Percentiles rank a stretch among this genome's conserved stretches.
Conservation (phyloP, 768 basidiomycete species). For the Arthromyces matolae region DNA sequence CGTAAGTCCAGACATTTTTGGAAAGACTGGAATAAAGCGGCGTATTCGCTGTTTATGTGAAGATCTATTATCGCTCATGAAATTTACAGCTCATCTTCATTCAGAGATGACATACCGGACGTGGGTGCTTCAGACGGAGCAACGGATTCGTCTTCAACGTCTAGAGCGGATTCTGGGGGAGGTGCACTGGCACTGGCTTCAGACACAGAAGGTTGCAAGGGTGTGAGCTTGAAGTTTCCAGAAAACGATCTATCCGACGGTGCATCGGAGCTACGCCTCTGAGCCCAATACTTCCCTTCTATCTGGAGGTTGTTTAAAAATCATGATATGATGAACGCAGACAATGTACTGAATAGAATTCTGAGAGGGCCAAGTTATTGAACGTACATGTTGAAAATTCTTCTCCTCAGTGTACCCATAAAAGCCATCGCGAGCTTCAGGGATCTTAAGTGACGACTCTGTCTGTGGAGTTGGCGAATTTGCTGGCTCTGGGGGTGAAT, state of each 20-base stretch:
- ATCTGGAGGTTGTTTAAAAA: slow-evolving; percentile 42
- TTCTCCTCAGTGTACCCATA: slow-evolving; percentile 82
- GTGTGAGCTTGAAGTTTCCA: slow-evolving; percentile 37
- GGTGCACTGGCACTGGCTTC: slow-evolving; percentile 18
- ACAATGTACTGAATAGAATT: background rate
- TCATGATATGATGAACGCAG: slow-evolving; percentile 1
- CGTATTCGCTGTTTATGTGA: slow-evolving; percentile 43
- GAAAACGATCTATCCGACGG: slow-evolving; percentile 38
- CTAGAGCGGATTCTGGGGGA: slow-evolving; percentile 19
- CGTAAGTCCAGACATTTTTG: slow-evolving; percentile 85
- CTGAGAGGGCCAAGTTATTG: slow-evolving; percentile 1
- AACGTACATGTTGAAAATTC: slow-evolving; percentile 66
- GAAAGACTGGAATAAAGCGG: slow-evolving; percentile 64
- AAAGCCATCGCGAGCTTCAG: slow-evolving; percentile 65
- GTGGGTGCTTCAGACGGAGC: slow-evolving; percentile 28
- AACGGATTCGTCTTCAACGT: slow-evolving; percentile 30
- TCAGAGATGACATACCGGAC: slow-evolving; percentile 27
- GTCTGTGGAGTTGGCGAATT: background rate
- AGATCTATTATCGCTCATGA: slow-evolving; percentile 27
- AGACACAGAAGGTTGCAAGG: slow-evolving; percentile 29
- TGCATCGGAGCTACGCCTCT: slow-evolving; percentile 60
- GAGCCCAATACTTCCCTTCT: slow-evolving; percentile 68
- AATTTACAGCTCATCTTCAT: no score
- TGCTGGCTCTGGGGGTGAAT: background rate
- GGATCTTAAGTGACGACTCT: slow-evolving; percentile 27